Base-by-base conservation (phyloP, 2,329 filamentous ascomycete species). In the Exserohilum rostratum region DNA sequence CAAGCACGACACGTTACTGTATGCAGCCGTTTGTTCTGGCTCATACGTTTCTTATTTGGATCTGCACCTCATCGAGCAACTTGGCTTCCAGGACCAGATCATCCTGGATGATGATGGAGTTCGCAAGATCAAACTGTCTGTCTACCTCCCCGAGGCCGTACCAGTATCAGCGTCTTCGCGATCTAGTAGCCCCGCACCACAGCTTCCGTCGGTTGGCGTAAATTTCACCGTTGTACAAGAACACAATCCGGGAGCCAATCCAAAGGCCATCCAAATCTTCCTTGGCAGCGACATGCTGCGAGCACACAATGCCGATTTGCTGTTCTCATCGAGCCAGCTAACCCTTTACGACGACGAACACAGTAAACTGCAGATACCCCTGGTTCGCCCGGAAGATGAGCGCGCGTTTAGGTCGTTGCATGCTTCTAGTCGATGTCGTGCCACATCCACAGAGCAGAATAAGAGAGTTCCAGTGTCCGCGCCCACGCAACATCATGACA, bases 301-400 rank as follows among this genome's bases (percentile, higher is more conserved):
- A 58, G 83, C 89, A 9, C 91, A 96, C 70, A 96, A 90, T 62
- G 93, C 91, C 20, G 95, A 98, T 72, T 83, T 99, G 10, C 78
- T 98, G 18, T 91, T 99, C 66, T 98, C 95, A 0, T 90, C 93
- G 61, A 96, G 96, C 69, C 89, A 89, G 60, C 86, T 99, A 80
- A 89, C 90, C 0, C 80, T 98, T 25, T 93, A 92, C 64, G 91
- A 96, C 64, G 90, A 91, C 69, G 91, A 96, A 54, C 85, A 89
- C 40, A 91, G 90, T 72, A 95, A 93, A 68, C 80, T 98, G 11
- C 92, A 90, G 13, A 88, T 99, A 30, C 95, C 95, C 2, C 89
- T 99, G 62, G 92, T 96, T 35, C 87, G 95, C 25, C 95, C 95
- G 0, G 95, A 98, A 74, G 89, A 96, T 66, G 91, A 96, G 52